A percentile compares a stretch with the other conserved stretches of the same genome.
Evolutionary conservation across 2,329 filamentous ascomycete genomes (phyloP).

Genomic region (Blastomyces emzantsi): DNA sequence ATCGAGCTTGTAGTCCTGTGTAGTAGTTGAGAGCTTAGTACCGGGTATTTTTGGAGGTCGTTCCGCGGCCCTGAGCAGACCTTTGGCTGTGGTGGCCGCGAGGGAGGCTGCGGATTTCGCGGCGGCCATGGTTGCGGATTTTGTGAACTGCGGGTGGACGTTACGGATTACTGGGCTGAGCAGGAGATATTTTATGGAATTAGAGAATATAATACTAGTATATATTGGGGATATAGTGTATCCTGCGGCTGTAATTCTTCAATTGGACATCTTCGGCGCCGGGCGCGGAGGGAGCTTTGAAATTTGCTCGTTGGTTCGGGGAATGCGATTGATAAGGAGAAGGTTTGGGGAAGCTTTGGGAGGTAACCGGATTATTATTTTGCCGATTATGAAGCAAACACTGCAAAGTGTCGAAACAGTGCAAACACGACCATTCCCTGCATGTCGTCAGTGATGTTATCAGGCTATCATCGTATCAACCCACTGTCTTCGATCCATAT

Average conservation of each 20-base stretch:
- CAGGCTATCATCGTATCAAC: no score
- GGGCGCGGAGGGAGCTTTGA: not conserved
- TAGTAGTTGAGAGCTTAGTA: not conserved
- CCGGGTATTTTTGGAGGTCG: not conserved
- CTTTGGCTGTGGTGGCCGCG: not conserved
- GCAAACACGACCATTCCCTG: not conserved
- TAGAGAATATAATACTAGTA: not conserved
- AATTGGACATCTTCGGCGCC: not conserved
- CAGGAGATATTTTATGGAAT: not conserved
- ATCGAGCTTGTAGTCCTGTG: constrained; percentile 15
- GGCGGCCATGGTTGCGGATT: not conserved
- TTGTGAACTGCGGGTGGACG: not conserved
- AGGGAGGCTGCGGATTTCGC: not conserved
- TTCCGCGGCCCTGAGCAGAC: not conserved
- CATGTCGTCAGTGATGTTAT: no score
- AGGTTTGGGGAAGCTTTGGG: not conserved
- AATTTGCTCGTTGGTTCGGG: not conserved
- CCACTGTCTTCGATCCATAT: no score
- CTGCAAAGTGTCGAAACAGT: not conserved
- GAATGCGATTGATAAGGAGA: not conserved
- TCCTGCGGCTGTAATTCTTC: not conserved
- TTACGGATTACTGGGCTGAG: not conserved
- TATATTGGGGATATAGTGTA: not conserved
- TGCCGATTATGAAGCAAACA: not conserved
- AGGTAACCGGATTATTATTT: not conserved